Conservation (phyloP, 257 asterid species). For the Cinchona pubescens region DNA sequence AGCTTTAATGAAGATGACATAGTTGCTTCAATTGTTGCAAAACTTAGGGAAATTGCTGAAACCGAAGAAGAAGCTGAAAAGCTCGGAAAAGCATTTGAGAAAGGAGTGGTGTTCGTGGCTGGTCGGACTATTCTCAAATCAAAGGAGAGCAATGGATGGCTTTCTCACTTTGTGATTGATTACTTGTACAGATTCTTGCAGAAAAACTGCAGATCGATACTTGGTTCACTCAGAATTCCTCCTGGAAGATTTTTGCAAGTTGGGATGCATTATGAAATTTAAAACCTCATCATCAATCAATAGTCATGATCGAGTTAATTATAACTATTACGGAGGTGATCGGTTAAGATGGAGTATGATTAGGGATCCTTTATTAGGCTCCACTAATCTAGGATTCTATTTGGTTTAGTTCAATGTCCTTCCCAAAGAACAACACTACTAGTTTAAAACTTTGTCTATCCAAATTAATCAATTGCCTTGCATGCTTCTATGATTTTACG, state of each 20-base stretch:
- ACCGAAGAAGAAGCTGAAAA: background rate
- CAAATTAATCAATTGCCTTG: too few relatives aligned
- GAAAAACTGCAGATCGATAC: conserved; percentile 9
- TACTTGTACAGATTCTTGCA: conserved; percentile 12
- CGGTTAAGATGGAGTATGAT: too few relatives aligned
- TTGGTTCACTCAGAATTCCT: conserved; percentile 4
- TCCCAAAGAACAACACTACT: too few relatives aligned
- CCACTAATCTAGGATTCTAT: too few relatives aligned
- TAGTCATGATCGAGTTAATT: too few relatives aligned
- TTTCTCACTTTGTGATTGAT: conserved; percentile 1
- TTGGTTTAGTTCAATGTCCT: too few relatives aligned
- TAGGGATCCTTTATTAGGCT: too few relatives aligned
- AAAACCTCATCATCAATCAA: too few relatives aligned
- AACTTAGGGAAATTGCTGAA: background rate
- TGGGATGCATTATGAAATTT: conserved; percentile 17
- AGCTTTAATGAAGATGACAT: conserved; percentile 2
- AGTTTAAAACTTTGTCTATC: too few relatives aligned
- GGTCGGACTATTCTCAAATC: conserved; percentile 16
- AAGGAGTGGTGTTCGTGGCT: conserved; percentile 4
- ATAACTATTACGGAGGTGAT: too few relatives aligned
- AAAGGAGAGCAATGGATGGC: conserved; percentile 6
- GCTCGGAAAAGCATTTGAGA: background rate
- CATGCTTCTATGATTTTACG: too few relatives aligned
- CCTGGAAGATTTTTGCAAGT: conserved; percentile 10
- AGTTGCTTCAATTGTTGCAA: background rate